phyloP scores from a whole-genome alignment of 169 alveolate genomes.

The Cytauxzoon felis region DNA sequence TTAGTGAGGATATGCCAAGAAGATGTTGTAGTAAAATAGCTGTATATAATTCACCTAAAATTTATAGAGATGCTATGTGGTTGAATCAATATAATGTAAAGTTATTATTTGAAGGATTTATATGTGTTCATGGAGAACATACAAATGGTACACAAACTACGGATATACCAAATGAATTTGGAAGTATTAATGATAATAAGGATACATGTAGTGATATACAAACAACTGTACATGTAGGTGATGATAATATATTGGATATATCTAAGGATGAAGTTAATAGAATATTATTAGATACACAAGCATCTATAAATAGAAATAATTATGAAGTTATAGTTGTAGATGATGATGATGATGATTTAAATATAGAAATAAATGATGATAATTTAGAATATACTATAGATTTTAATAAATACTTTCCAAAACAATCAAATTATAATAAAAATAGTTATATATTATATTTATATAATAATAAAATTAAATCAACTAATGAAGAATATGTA shows the following conservation, averaged over 20 bases:
- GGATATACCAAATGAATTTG: no score
- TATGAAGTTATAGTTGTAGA: background rate
- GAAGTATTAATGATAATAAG: background rate
- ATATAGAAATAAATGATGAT: background rate
- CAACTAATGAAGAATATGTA: conserved; percentile 10
- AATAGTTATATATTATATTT: conserved; percentile 22
- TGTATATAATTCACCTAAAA: conserved; percentile 31
- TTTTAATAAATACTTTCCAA: conserved; percentile 38
- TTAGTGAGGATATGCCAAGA: conserved; percentile 1
- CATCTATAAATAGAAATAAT: background rate
- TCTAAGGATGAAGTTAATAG: background rate
- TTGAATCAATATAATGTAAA: conserved; percentile 45
- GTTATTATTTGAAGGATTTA: conserved; percentile 48
- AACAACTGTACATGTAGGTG: background rate
- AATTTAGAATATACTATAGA: background rate
- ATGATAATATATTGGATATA: background rate
- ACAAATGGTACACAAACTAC: no score
- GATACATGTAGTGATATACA: background rate
- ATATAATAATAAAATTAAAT: background rate
- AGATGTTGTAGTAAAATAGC: conserved; percentile 59
- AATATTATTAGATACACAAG: background rate
- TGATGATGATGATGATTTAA: background rate
- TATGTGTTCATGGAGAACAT: conserved; percentile 16
- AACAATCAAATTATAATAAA: conserved; percentile 17
- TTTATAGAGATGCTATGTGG: conserved; percentile 38